Conservation (phyloP, 305 asterid species). For the Ruellia speciosa region DNA sequence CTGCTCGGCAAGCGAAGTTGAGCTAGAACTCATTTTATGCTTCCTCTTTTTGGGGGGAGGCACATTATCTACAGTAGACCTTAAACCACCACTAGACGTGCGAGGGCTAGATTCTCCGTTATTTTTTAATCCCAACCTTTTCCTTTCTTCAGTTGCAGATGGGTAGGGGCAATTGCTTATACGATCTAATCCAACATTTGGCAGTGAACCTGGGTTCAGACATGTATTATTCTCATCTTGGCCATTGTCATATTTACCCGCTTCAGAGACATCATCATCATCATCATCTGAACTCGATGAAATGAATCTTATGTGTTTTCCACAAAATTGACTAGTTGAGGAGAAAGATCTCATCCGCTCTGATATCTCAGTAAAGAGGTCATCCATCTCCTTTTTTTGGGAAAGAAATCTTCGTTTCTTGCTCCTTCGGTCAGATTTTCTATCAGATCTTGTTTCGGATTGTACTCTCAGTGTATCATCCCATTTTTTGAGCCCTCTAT, state of each 20-base stretch:
- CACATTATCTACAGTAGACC: conserved; percentile 28
- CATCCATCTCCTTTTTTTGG: conserved; percentile 61
- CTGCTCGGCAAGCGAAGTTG: conserved; percentile 35
- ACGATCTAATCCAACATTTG: conserved; percentile 42
- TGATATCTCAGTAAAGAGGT: conserved; percentile 49
- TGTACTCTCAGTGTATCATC: conserved; percentile 34
- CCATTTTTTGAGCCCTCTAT: conserved; percentile 34
- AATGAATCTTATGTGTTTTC: conserved; percentile 5
- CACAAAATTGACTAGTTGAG: conserved; percentile 32
- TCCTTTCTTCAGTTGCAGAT: conserved; percentile 80
- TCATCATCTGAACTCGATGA: conserved; percentile 14
- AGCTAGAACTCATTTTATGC: conserved; percentile 26
- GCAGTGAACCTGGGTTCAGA: conserved; percentile 28
- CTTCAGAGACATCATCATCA: conserved; percentile 27
- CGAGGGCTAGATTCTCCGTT: conserved; percentile 27
- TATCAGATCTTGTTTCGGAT: conserved; percentile 20
- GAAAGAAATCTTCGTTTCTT: conserved; percentile 50
- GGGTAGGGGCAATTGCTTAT: conserved; percentile 88
- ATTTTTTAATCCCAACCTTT: conserved; percentile 58
- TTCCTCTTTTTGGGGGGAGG: conserved; percentile 49
- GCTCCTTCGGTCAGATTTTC: conserved; percentile 15
- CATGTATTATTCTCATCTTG: conserved; percentile 18
- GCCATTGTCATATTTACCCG: conserved; percentile 23
- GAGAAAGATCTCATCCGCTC: conserved; percentile 58
- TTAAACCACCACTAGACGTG: conserved; percentile 25